Conservation (phyloP, 495 filamentous ascomycete genomes). For the Apiosordaria backusii region DNA sequence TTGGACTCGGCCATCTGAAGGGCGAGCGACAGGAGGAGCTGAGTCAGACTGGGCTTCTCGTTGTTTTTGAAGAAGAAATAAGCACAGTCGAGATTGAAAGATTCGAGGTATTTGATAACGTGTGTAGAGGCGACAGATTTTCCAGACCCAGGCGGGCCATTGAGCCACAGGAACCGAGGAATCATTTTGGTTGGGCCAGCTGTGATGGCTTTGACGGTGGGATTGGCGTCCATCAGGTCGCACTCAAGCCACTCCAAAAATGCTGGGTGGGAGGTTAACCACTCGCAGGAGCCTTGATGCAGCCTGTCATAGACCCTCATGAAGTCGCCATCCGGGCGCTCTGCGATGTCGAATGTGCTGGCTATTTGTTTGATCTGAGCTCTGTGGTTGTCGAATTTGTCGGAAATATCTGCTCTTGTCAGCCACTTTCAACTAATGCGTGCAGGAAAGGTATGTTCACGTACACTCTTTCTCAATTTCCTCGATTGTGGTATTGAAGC, state of each 20-base stretch:
- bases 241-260: slow-evolving; percentile 24
- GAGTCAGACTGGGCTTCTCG: slow-evolving; percentile 12
- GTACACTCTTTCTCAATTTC: slow-evolving; percentile 19
- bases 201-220: slow-evolving; percentile 9
- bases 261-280: slow-evolving; percentile 15
- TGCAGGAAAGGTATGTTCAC: neutral
- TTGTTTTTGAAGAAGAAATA: slow-evolving; percentile 26
- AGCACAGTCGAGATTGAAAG: slow-evolving; percentile 20
- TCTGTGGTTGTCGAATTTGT: slow-evolving; percentile 17
- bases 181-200: neutral
- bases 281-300: slow-evolving; percentile 25
- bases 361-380: slow-evolving; percentile 22
- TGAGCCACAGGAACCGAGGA: slow-evolving; percentile 24
- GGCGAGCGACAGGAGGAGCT: slow-evolving; percentile 18
- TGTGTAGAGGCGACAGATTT: slow-evolving; percentile 26
- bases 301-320: slow-evolving; percentile 19
- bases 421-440: neutral
- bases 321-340: slow-evolving; percentile 20
- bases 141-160: slow-evolving; percentile 27
- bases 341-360: slow-evolving; percentile 18
- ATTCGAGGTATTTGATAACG: slow-evolving; percentile 21
- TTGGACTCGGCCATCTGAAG: slow-evolving; percentile 30
- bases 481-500: slow-evolving; percentile 22
- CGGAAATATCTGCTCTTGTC: slow-evolving; percentile 9
- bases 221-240: slow-evolving; percentile 14